Base-by-base conservation (phyloP, 495 filamentous ascomycete genomes). In the Hyphodiscus hymeniophilus region DNA sequence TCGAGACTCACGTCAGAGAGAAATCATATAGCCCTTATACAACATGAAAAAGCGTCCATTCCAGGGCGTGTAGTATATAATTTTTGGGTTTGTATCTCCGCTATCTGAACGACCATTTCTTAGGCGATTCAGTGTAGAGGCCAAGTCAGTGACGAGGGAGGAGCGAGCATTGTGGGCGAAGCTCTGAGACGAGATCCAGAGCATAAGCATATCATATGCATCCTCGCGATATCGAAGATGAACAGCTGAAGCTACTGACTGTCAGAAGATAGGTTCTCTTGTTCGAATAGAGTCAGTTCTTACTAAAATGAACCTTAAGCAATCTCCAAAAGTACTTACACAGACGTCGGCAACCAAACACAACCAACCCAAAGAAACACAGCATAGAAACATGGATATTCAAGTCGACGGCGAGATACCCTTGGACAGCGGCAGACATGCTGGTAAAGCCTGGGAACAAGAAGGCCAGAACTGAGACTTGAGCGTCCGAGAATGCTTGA, bases 381-480 rank as follows among this genome's bases (percentile, higher is more conserved):
- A 50, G 34, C 35, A 52, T 34, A 22, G 82, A 81, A 36, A 89
- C 73, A 61, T 85, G 79, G 21, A 79, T 48, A 45, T 77, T 81
- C 13, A 88, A 68, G 57, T 91, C 85, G 59, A 91, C 71, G 32
- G 79, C 72, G 3, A 86, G 64, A 46, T 77, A 52, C 50, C 33
- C 11, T 47, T 52, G 22, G 43, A 52, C 31, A 52, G 36, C 26
- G 28, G 50, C 38, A 52, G 42, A 52, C 43, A 52, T 52, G 21
- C 34, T 22, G 30, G 42, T 35, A 22, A 52, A 48, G 32, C 33
- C 49, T 51, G 23, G 42, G 42, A 51, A 51, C 23, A 51, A 51
- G 31, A 45, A 51, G 33, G 45, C 32, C 21, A 51, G 21, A 18
- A 51, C 46, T 22, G 33, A 51, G 35, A 33, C 49, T 51, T 51